phyloP scores from a whole-genome alignment of 129 eudicot species.

The Ambrosia trifida region DNA sequence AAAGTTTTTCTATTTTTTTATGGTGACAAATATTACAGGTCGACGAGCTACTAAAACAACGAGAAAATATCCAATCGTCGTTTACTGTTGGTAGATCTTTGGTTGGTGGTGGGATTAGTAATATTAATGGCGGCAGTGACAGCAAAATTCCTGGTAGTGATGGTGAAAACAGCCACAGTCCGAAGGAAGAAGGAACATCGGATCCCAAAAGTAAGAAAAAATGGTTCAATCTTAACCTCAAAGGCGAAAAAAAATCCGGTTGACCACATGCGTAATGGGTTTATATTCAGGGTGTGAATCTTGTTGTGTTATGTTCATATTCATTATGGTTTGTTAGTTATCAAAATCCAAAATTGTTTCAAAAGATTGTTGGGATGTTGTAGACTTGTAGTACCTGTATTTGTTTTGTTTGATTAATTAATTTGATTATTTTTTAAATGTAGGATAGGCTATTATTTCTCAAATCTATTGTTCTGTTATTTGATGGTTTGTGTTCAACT shows the following conservation, averaged over 20 bases:
- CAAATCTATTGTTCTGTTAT: too few species aligned
- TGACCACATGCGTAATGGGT: conserved; percentile 13
- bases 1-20: background rate
- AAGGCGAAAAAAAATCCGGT: conserved; percentile 58
- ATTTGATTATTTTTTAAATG: background rate
- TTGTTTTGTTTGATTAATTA: conserved; percentile 17
- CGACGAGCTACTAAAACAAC: conserved; percentile 84
- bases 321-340: conserved; percentile 29
- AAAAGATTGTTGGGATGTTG: conserved; percentile 9
- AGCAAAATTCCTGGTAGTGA: conserved; percentile 51
- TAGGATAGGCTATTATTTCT: conserved; percentile 12
- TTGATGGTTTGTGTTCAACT: too few species aligned
- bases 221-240: conserved; percentile 80
- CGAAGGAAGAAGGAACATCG: conserved; percentile 61
- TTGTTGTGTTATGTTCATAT: conserved; percentile 25
- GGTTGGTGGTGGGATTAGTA: conserved; percentile 38
- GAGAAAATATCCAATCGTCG: conserved; percentile 78
- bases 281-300: conserved; percentile 10
- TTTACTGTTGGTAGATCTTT: conserved; percentile 62
- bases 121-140: conserved; percentile 39
- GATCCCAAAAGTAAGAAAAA: conserved; percentile 69
- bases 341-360: conserved; percentile 5
- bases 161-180: conserved; percentile 56
- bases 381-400: conserved; percentile 20
- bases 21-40: conserved; percentile 44